A percentile compares a stretch with the other conserved stretches of the same genome.
These are phyloP conservation scores for Phytophthora macrochlamydospora DNA, from an alignment of 352 stramenopile genomes.

Conservation along the genomic window DNA sequence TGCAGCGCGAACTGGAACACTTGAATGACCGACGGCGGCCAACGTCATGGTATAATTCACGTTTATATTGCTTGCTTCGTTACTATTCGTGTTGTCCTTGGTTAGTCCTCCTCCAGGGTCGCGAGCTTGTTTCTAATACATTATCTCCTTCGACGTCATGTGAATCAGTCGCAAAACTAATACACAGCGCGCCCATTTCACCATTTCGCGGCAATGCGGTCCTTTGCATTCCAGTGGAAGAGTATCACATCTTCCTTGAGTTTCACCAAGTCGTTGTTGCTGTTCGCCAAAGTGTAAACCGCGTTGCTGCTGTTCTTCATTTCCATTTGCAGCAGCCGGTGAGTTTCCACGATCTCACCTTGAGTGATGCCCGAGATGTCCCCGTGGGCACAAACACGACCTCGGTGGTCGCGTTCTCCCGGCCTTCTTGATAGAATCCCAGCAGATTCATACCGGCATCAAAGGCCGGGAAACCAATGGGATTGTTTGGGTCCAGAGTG, in stretches of 20 bases:
- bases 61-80: conserved; percentile 35
- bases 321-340: conserved; percentile 66
- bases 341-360: conserved; percentile 70
- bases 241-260: conserved; percentile 88
- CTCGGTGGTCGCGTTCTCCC: conserved; percentile 77
- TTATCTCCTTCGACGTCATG: conserved; percentile 19
- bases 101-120: conserved; percentile 5
- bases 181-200: conserved; percentile 21
- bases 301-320: conserved; percentile 76
- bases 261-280: conserved; percentile 86
- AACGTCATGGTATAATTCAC: conserved; percentile 13
- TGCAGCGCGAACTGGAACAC: conserved; percentile 18
- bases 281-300: conserved; percentile 70
- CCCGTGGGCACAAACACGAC: conserved; percentile 82
- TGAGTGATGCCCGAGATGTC: conserved; percentile 78
- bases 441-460: conserved; percentile 72
- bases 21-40: background rate
- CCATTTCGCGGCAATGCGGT: conserved; percentile 52
- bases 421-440: conserved; percentile 82
- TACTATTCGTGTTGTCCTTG: conserved; percentile 33
- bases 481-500: conserved; percentile 68
- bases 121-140: conserved; percentile 33
- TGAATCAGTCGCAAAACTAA: conserved; percentile 20
- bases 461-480: conserved; percentile 82
- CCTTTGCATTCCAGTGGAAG: conserved; percentile 86